Evolutionary conservation across 306 rosid genomes (phyloP), one percentile per base, ranked within the genome.

Genomic region (Argentina anserina): DNA sequence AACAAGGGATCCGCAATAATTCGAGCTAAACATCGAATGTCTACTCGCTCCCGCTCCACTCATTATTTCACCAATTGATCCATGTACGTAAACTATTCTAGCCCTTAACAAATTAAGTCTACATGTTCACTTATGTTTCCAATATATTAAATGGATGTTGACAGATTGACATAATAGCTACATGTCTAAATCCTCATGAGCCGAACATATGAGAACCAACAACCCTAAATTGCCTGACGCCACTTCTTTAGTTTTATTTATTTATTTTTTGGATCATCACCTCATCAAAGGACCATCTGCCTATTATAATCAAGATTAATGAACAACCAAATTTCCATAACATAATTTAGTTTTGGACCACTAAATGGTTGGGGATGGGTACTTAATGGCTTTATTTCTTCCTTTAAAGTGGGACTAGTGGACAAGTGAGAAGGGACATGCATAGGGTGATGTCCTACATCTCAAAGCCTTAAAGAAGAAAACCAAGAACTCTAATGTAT

Each of bases 221-320:
- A 3, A 0, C n/a, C 12, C 6, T 21, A 21, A 21, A 21, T 64
- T 34, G 47, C 64, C 78, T 45, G 69, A 5, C 49, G 23, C n/a
- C 69, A 25, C 37, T 15, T 76, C 67, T 15, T 15, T 59, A 29
- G 1, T 29, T 17, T 31, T 12, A n/a, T n/a, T n/a, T n/a, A n/a
- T 6, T 5, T 15, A 29, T 60, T 13, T 29, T 60, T 5, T 58
- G 6, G 65, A 60, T 81, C 76, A 73, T 26, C 64, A 43, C 37
- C 70, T 69, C 63, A 21, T 76, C 72, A 70, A 58, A 39, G 75
- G 75, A 82, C 77, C 79, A 65, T 65, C 63, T 43, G 46, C 71
- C 58, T 34, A 46, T 31, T 26, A 67, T 31, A 15, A 43, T 34
- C 14, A 14, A 15, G 45, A 55, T 70, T 73, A 36, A 77, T 74